A percentile compares a stretch with the other conserved stretches of the same genome.
These are phyloP conservation scores for Phytophthora sansomeana DNA, from an alignment of 352 stramenopile genomes.

Conservation along the genomic window DNA sequence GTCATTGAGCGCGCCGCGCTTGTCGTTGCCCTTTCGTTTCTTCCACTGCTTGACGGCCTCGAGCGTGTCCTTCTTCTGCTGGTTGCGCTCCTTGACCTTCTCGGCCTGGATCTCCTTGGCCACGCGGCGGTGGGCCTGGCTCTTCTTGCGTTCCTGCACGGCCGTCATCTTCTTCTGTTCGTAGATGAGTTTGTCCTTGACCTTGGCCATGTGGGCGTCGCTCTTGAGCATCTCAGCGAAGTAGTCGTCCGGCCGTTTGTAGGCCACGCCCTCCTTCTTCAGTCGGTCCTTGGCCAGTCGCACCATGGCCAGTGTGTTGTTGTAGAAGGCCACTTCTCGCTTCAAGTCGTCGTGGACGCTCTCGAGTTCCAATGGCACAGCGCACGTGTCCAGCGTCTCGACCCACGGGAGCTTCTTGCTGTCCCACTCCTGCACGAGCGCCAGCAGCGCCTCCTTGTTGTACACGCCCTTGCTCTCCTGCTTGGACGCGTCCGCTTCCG, in stretches of 20 bases:
- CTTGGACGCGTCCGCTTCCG: constrained; percentile 47
- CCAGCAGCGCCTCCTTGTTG: constrained; percentile 74
- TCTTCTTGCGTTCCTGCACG: constrained; percentile 97
- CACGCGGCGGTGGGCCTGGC: constrained; percentile 96
- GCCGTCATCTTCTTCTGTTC: constrained; percentile 99
- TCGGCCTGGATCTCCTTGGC: constrained; percentile 94
- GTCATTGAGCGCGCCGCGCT: constrained; percentile 60
- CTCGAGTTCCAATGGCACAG: constrained; percentile 59
- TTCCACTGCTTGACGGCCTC: constrained; percentile 91
- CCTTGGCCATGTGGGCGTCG: constrained; percentile 95
- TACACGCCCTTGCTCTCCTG: constrained; percentile 71
- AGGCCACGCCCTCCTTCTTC: constrained; percentile 80
- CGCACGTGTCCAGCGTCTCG: constrained; percentile 83
- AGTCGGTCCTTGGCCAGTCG: constrained; percentile 77
- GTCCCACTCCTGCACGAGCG: constrained; percentile 69
- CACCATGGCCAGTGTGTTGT: constrained; percentile 85
- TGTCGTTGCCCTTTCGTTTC: constrained; percentile 84
- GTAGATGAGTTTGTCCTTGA: constrained; percentile 99
- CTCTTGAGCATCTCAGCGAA: constrained; percentile 99
- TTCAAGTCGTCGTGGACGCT: constrained; percentile 92
- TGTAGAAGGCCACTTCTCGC: constrained; percentile 97
- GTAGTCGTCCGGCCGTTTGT: constrained; percentile 97
- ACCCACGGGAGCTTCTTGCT: constrained; percentile 68
- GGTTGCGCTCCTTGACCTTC: constrained; percentile 82
- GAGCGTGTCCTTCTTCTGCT: constrained; percentile 91